These are phyloP conservation scores for Naganishia sp. DNA, from an alignment of 1,284 basidiomycete species.

Conservation along the genomic window DNA sequence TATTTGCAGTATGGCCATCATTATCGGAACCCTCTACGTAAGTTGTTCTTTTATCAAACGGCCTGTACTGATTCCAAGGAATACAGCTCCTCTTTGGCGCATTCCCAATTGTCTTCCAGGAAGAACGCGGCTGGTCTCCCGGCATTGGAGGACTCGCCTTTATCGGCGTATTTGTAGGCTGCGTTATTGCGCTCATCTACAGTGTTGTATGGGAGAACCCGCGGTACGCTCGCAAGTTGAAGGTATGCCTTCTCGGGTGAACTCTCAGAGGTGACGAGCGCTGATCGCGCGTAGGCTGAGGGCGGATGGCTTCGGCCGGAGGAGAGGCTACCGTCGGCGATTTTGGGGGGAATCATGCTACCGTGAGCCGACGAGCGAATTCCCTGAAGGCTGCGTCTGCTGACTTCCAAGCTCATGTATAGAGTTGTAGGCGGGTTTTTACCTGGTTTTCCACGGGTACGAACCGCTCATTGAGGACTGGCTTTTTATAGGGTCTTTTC, in stretches of 20 bases:
- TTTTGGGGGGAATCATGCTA: slow-evolving; percentile 61
- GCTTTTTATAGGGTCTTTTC: slow-evolving; percentile 34
- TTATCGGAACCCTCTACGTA: slow-evolving; percentile 51
- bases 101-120: slow-evolving; percentile 50
- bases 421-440: neutral
- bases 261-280: neutral
- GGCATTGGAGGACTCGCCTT: slow-evolving; percentile 66
- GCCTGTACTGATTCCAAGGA: neutral
- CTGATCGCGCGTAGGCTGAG: slow-evolving; percentile 4
- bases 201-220: slow-evolving; percentile 54
- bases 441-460: neutral
- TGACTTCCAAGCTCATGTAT: neutral
- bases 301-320: slow-evolving; percentile 40
- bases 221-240: slow-evolving; percentile 35
- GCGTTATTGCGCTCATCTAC: slow-evolving; percentile 61
- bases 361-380: slow-evolving; percentile 46
- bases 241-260: neutral
- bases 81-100: slow-evolving; percentile 46
- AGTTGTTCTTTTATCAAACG: slow-evolving; percentile 5
- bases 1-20: slow-evolving; percentile 43
- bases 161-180: slow-evolving; percentile 65
- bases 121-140: slow-evolving; percentile 43
- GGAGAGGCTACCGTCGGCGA: slow-evolving; percentile 63
- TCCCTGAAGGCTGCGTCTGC: too few species aligned
- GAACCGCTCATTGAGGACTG: too few species aligned